Conservation (phyloP, 2,329 filamentous ascomycete species). For the Pseudogymnoascus sp. region DNA sequence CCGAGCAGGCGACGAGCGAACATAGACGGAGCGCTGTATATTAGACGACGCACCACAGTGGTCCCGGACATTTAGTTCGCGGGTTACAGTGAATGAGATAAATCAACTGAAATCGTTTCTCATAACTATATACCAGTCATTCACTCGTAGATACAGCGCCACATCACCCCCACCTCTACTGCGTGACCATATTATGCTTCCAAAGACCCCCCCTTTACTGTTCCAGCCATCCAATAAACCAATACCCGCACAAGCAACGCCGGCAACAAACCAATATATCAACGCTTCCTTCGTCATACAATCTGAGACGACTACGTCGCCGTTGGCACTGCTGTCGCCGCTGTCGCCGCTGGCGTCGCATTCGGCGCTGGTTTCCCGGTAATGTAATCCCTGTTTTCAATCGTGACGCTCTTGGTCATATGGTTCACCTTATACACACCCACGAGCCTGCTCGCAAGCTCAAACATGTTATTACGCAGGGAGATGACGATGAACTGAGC, state of each 20-base stretch:
- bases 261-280: not conserved
- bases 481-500: conserved; percentile 99
- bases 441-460: conserved; percentile 87
- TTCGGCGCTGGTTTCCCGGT: not conserved
- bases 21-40: conserved; percentile 2
- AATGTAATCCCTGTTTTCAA: conserved; percentile 74
- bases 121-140: conserved; percentile 7
- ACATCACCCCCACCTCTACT: not conserved
- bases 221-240: not conserved
- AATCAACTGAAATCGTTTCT: conserved; percentile 2
- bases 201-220: not conserved
- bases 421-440: conserved; percentile 99
- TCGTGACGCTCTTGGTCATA: conserved; percentile 90
- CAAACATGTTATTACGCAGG: conserved; percentile 98
- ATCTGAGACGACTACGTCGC: not conserved
- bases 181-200: not conserved
- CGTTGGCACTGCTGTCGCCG: not conserved
- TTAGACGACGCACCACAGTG: not conserved
- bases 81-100: not conserved
- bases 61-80: not conserved
- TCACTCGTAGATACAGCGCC: conserved; percentile 1
- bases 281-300: not conserved
- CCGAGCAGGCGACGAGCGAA: not conserved
- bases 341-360: not conserved
- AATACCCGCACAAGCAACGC: not conserved